phyloP scores from a whole-genome alignment of 495 filamentous ascomycete species.

The Schizothecium vesticola region DNA sequence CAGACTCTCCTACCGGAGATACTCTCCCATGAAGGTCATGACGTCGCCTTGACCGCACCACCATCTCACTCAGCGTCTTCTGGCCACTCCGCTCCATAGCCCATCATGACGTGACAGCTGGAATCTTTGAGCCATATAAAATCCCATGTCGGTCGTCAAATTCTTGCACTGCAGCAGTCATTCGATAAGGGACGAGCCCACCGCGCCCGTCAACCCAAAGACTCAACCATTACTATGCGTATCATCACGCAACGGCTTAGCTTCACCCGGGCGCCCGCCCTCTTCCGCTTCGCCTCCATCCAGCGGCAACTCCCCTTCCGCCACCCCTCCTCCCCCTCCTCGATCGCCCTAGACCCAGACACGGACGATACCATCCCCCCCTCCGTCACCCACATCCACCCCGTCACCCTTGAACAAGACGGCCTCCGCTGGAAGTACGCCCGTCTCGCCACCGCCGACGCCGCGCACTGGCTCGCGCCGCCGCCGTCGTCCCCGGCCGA shows the following conservation, averaged over 20 bases:
- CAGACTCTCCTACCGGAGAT: not conserved
- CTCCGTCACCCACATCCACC: not conserved
- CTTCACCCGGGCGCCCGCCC: not conserved
- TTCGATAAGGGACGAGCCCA: not conserved
- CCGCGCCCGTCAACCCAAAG: not conserved
- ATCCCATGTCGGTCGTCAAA: not conserved
- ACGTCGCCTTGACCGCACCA: not conserved
- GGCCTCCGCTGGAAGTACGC: not conserved
- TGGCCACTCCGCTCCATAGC: not conserved
- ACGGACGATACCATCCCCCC: not conserved
- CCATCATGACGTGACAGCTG: not conserved
- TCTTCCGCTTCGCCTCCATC: not conserved
- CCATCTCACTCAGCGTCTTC: not conserved
- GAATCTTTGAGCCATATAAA: not conserved
- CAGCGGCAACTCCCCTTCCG: not conserved
- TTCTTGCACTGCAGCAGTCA: not conserved
- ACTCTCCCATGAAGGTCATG: not conserved
- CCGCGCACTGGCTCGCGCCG: not conserved
- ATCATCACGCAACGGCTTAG: not conserved
- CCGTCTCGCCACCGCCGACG: not conserved
- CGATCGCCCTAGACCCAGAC: not conserved
- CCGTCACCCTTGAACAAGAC: not conserved
- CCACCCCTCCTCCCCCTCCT: not conserved
- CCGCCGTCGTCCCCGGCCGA: not conserved
- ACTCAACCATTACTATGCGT: not conserved